These are phyloP conservation scores for Phylloporus arenicola DNA, from an alignment of 768 basidiomycete species.

Conservation along the genomic window DNA sequence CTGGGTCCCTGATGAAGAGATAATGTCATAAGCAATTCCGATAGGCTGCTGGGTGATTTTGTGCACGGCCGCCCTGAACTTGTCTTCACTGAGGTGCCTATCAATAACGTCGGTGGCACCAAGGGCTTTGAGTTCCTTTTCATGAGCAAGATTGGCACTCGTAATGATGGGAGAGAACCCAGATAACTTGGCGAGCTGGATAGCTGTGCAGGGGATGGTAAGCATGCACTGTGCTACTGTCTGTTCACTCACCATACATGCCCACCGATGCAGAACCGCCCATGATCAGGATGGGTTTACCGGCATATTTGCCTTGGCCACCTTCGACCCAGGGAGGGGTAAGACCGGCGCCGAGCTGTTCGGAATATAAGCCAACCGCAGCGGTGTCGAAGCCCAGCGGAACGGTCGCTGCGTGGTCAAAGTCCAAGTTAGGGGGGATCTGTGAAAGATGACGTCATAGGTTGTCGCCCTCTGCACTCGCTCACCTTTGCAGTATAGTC, in stretches of 20 bases:
- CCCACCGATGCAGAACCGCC: conserved; percentile 49
- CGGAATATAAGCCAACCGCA: conserved; percentile 41
- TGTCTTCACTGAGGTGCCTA: conserved; percentile 14
- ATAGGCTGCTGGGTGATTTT: conserved; percentile 23
- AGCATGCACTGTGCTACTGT: neutral
- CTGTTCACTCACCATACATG: conserved; percentile 35
- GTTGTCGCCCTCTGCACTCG: neutral
- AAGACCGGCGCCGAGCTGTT: conserved; percentile 35
- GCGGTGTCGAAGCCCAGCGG: conserved; percentile 46
- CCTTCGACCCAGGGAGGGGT: conserved; percentile 31
- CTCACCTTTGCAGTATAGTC: conserved; percentile 35
- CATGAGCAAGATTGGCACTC: conserved; percentile 31
- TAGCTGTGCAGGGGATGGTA: conserved; percentile 17
- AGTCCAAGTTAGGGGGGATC: conserved; percentile 41
- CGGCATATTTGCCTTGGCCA: conserved; percentile 34
- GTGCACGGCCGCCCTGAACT: conserved; percentile 16
- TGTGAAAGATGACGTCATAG: conserved; percentile 15
- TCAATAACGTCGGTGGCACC: conserved; percentile 41
- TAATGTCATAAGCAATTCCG: conserved; percentile 26
- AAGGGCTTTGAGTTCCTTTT: conserved; percentile 29
- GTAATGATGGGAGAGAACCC: conserved; percentile 41
- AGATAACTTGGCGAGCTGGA: conserved; percentile 37
- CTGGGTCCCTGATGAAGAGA: conserved; percentile 34
- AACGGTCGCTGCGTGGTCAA: conserved; percentile 43
- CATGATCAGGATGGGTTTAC: conserved; percentile 40